Conservation (phyloP, 164 flowering plant genomes). For the Vitis rotundifolia region DNA sequence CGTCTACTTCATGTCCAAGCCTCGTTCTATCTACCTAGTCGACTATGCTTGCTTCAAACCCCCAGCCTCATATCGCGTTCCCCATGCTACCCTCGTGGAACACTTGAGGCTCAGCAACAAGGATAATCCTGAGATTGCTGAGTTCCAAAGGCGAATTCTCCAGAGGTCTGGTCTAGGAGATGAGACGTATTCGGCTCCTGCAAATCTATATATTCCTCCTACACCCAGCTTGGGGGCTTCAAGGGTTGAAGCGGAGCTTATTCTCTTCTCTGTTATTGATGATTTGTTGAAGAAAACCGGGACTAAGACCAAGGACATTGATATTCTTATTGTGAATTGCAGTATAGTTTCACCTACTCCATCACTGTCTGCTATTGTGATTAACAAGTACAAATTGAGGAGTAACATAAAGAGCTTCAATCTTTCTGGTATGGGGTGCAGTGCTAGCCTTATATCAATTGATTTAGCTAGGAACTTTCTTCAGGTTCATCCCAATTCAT, state of each 20-base stretch:
- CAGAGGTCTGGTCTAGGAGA: constrained; percentile 8
- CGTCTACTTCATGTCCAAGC: constrained; percentile 7
- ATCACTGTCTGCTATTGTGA: constrained; percentile 9
- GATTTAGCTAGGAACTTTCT: constrained; percentile 5
- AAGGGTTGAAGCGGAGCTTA: constrained; percentile 3
- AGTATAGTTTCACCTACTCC: constrained; percentile 1
- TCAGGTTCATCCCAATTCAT: background rate
- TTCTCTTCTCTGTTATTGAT: constrained; percentile 3
- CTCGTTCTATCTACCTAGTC: constrained; percentile 7
- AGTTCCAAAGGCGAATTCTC: constrained; percentile 6
- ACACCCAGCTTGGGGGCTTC: background rate
- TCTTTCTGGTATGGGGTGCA: constrained; percentile 12
- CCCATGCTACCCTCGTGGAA: background rate
- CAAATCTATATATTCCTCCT: constrained; percentile 6
- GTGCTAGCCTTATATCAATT: constrained; percentile 10
- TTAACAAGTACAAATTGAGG: constrained; percentile 7
- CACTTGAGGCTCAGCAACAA: too few species aligned
- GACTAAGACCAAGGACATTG: background rate
- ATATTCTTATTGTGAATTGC: background rate
- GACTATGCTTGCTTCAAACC: constrained; percentile 10
- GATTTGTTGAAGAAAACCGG: background rate
- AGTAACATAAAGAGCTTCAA: constrained; percentile 5
- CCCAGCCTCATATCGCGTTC: background rate
- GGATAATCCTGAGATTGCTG: background rate
- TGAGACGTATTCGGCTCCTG: background rate